Percentiles rank a stretch among this genome's conserved stretches.
phyloP scores from a whole-genome alignment of 1,139 yeast genomes.

The Suhomyces panamericanus region DNA sequence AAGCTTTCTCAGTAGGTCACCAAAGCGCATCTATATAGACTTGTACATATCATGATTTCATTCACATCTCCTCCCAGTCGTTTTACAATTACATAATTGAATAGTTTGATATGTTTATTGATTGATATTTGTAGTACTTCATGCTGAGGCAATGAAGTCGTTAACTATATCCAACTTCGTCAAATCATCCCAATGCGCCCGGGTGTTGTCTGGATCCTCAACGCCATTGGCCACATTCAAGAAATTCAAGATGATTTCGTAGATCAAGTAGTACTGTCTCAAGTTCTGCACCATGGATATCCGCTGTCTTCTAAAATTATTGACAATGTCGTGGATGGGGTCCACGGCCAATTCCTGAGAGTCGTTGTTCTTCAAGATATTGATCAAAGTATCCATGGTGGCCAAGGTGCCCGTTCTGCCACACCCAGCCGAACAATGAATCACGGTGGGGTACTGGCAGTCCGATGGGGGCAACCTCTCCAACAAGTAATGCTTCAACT shows the following conservation, averaged over 20 bases:
- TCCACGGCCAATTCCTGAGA: conserved; percentile 26
- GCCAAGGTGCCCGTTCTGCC: conserved; percentile 90
- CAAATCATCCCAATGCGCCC: conserved; percentile 22
- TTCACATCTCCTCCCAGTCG: too few relatives aligned
- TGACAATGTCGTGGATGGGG: conserved; percentile 52
- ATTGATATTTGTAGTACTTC: not conserved
- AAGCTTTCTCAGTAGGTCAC: too few relatives aligned
- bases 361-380: conserved; percentile 32
- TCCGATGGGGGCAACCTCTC: conserved; percentile 10
- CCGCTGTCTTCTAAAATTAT: conserved; percentile 67
- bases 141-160: conserved; percentile 19
- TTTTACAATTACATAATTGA: too few relatives aligned
- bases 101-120: too few relatives aligned
- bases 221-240: conserved; percentile 15
- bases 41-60: too few relatives aligned
- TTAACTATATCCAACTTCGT: conserved; percentile 26
- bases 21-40: too few relatives aligned
- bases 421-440: conserved; percentile 91
- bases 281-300: conserved; percentile 83
- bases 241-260: conserved; percentile 47
- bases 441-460: conserved; percentile 49
- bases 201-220: conserved; percentile 6
- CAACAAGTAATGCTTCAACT: conserved; percentile 38
- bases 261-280: conserved; percentile 71
- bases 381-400: conserved; percentile 66